Percentiles rank a stretch among this genome's conserved stretches.
Evolutionary conservation across 2,329 filamentous ascomycete genomes (phyloP).

Genomic region (Fusarium decemcellulare): DNA sequence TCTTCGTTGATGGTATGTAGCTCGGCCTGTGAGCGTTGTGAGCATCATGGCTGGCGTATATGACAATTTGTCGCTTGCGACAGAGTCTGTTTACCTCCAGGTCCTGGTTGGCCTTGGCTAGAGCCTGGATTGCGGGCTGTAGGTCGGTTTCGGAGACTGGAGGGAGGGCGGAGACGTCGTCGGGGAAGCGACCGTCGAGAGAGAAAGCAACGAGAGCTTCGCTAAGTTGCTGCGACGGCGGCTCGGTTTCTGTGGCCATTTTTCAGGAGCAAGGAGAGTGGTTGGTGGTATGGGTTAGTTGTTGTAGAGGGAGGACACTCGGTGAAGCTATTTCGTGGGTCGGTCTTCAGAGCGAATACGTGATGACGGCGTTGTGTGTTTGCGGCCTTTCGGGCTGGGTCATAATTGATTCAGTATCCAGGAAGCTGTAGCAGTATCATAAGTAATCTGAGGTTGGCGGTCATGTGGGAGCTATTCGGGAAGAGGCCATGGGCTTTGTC

Average conservation of each 20-base stretch:
- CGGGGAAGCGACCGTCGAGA: slow-evolving; percentile 58
- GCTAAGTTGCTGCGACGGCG: slow-evolving; percentile 51
- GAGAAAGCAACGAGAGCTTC: slow-evolving; percentile 59
- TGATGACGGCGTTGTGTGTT: slow-evolving; percentile 12
- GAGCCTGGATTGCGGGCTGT: slow-evolving; percentile 56
- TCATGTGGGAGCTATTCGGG: background rate
- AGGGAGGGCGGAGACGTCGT: slow-evolving; percentile 54
- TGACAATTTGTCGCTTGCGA: background rate
- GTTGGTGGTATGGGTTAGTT: background rate
- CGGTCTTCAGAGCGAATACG: background rate
- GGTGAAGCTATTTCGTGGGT: slow-evolving; percentile 33
- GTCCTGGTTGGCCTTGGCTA: slow-evolving; percentile 52
- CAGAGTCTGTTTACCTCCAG: slow-evolving; percentile 54
- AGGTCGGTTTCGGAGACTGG: slow-evolving; percentile 56
- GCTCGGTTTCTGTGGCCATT: slow-evolving; percentile 51
- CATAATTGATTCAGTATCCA: background rate
- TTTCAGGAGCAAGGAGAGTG: background rate
- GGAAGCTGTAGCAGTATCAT: background rate
- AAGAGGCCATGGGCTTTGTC: background rate
- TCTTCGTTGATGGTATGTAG: slow-evolving; percentile 84
- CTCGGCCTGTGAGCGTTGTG: slow-evolving; percentile 61
- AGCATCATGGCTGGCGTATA: slow-evolving; percentile 29
- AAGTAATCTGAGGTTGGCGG: background rate
- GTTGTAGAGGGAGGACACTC: background rate
- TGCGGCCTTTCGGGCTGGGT: background rate